Evolutionary conservation across 2,329 filamentous ascomycete genomes (phyloP).

Genomic region (Periconia digitata): DNA sequence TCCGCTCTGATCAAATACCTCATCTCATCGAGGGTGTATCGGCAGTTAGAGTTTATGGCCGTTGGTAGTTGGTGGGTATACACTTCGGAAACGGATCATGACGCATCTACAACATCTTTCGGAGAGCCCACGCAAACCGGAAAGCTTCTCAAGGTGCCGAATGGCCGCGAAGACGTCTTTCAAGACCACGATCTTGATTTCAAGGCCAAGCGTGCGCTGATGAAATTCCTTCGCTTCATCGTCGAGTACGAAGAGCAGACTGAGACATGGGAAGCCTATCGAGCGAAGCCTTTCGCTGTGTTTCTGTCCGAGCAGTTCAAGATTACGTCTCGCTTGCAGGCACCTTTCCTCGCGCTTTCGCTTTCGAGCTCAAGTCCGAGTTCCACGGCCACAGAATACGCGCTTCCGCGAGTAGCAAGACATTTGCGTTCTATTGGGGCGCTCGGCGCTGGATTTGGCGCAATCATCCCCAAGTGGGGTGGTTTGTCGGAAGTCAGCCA

Average conservation of each 20-base stretch:
- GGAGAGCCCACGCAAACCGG: conserved; percentile 10
- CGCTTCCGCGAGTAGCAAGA: conserved; percentile 71
- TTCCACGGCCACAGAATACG: conserved; percentile 64
- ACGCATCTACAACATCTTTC: conserved; percentile 1
- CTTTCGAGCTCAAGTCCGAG: conserved; percentile 64
- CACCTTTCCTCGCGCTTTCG: conserved; percentile 69
- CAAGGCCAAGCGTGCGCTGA: conserved; percentile 80
- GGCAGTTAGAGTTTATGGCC: conserved; percentile 89
- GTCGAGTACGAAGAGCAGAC: conserved; percentile 66
- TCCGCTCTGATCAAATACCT: conserved; percentile 76
- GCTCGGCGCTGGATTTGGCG: conserved; percentile 86
- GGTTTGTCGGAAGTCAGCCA: conserved; percentile 86
- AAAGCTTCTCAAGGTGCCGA: conserved; percentile 72
- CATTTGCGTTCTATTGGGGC: conserved; percentile 85
- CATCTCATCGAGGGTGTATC: conserved; percentile 85
- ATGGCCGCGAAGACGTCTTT: conserved; percentile 90
- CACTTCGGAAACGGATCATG: conserved; percentile 30
- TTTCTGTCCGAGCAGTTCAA: conserved; percentile 61
- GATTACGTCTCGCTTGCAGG: conserved; percentile 65
- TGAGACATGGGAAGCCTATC: conserved; percentile 61
- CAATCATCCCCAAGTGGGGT: conserved; percentile 90
- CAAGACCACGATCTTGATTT: conserved; percentile 73
- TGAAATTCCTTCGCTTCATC: conserved; percentile 93
- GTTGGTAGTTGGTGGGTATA: conserved; percentile 92
- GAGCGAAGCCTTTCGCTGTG: conserved; percentile 56